These are phyloP conservation scores for Colletotrichum cordylinicola DNA, from an alignment of 2,329 filamentous ascomycete species.

Conservation along the genomic window DNA sequence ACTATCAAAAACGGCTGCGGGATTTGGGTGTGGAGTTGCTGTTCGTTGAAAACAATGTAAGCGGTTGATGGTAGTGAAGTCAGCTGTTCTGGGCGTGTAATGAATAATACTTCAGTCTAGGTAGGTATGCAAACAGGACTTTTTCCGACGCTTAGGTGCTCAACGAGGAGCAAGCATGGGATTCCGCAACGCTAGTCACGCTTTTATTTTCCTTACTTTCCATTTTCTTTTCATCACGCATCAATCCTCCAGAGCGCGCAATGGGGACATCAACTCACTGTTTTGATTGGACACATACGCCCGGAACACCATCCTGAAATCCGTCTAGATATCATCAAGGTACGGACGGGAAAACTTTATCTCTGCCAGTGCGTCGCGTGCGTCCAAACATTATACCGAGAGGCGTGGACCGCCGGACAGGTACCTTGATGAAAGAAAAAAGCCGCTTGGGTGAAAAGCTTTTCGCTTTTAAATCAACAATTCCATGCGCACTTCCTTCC, in stretches of 20 bases:
- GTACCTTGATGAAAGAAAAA: neutral
- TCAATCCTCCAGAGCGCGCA: neutral
- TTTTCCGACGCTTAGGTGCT: neutral
- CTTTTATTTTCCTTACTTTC: neutral
- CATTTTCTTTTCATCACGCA: neutral
- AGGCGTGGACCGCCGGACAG: neutral
- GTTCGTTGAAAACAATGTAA: neutral
- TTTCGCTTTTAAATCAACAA: neutral
- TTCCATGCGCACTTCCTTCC: neutral
- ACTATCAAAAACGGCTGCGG: neutral
- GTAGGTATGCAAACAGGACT: neutral
- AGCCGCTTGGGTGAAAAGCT: rapidly evolving
- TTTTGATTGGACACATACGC: neutral
- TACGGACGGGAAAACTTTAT: neutral
- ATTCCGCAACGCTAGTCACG: neutral
- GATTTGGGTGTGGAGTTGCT: neutral
- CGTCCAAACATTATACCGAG: neutral
- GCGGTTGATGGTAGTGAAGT: neutral
- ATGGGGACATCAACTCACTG: neutral
- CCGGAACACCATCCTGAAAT: neutral
- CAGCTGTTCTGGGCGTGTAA: neutral
- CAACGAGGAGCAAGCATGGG: neutral
- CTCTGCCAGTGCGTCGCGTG: neutral
- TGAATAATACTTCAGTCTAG: neutral
- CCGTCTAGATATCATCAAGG: neutral